These are phyloP conservation scores for Curvularia verruculosa DNA, from an alignment of 2,329 filamentous ascomycete species.

Conservation along the genomic window DNA sequence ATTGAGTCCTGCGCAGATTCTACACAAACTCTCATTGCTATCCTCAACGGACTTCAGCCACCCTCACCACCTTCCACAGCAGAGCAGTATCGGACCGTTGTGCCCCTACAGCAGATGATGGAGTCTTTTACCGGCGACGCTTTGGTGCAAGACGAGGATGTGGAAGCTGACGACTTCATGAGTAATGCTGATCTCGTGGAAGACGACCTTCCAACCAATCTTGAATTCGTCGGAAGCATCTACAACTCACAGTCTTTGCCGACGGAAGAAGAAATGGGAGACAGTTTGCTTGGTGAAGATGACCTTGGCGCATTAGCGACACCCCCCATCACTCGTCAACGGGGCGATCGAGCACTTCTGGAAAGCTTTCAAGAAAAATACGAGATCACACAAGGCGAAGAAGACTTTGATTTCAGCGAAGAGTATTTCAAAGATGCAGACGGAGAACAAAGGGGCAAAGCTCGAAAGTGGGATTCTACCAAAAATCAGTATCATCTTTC, in stretches of 20 bases:
- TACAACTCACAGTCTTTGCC: slow-evolving; percentile 54
- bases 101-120: slow-evolving; percentile 86
- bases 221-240: slow-evolving; percentile 62
- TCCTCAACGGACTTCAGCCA: slow-evolving; percentile 80
- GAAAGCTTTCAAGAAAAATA: slow-evolving; percentile 62
- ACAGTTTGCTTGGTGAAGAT: slow-evolving; percentile 51
- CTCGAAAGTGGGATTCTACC: slow-evolving; percentile 79
- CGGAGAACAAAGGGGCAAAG: slow-evolving; percentile 66
- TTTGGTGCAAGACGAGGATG: slow-evolving; percentile 67
- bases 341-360: slow-evolving; percentile 49
- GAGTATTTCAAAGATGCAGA: slow-evolving; percentile 72
- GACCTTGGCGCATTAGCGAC: slow-evolving; percentile 45
- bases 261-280: slow-evolving; percentile 51
- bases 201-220: slow-evolving; percentile 50
- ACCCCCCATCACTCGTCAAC: slow-evolving; percentile 38
- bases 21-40: slow-evolving; percentile 84
- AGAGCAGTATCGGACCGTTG: slow-evolving; percentile 84
- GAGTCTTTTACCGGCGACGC: slow-evolving; percentile 89
- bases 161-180: slow-evolving; percentile 55
- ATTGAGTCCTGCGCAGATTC: slow-evolving; percentile 97
- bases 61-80: slow-evolving; percentile 82
- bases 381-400: slow-evolving; percentile 61
- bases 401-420: slow-evolving; percentile 74
- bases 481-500: slow-evolving; percentile 75
- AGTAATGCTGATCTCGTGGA: slow-evolving; percentile 48